A percentile compares a stretch with the other conserved stretches of the same genome.
These are phyloP conservation scores for Eucalyptus cloeziana DNA, from an alignment of 345 rosid genomes.

Conservation along the genomic window DNA sequence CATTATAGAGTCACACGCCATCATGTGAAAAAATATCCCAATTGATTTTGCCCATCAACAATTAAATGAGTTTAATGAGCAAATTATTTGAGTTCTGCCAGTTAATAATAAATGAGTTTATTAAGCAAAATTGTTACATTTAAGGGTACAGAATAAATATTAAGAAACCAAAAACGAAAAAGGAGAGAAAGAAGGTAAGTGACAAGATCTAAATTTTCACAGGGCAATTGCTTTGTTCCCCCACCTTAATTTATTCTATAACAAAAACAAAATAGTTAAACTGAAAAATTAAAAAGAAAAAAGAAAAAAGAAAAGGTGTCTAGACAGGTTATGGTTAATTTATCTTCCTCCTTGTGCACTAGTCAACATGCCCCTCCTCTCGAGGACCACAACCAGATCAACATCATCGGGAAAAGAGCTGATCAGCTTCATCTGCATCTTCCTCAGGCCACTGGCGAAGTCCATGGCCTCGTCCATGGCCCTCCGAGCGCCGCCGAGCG, in stretches of 20 bases:
- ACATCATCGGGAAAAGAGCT: conserved; percentile 14
- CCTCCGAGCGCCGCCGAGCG: conserved; percentile 21
- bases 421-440: conserved; percentile 31
- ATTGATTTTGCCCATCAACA: background rate
- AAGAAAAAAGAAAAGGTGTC: background rate
- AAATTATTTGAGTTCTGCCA: background rate
- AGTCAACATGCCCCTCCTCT: background rate
- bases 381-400: background rate
- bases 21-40: background rate
- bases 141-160: background rate
- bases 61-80: background rate
- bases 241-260: background rate
- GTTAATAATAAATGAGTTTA: background rate
- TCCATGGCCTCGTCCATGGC: conserved; percentile 37
- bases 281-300: background rate
- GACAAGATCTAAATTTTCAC: background rate
- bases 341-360: background rate
- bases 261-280: background rate
- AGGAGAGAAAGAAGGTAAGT: background rate
- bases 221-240: background rate
- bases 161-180: background rate
- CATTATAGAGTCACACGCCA: rapidly evolving
- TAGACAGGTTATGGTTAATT: background rate
- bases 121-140: background rate
- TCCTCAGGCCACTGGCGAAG: conserved; percentile 32